Evolutionary conservation across 257 asterid species (phyloP).

Genomic region (Lavandula angustifolia): DNA sequence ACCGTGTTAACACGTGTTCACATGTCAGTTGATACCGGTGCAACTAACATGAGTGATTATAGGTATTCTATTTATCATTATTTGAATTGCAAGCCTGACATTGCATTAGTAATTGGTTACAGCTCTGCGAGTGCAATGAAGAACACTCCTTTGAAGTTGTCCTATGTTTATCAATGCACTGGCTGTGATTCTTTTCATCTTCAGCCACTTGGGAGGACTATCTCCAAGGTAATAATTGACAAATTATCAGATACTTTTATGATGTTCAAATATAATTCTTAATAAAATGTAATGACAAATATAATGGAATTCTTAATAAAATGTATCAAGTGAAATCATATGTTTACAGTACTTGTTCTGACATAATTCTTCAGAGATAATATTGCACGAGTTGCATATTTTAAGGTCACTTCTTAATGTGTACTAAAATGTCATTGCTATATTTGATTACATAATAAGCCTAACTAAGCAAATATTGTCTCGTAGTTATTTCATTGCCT

Average conservation of each 20-base stretch:
- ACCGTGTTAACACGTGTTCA: too few species aligned
- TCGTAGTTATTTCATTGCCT: too few species aligned
- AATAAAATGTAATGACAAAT: too few species aligned
- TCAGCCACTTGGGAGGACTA: conserved; percentile 85
- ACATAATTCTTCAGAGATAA: too few species aligned
- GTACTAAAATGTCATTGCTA: too few species aligned
- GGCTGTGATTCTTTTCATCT: conserved; percentile 98
- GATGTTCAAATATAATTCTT: background rate
- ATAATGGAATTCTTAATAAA: background rate
- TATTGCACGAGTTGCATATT: too few species aligned
- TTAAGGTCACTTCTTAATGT: too few species aligned
- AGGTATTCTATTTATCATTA: background rate
- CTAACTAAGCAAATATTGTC: too few species aligned
- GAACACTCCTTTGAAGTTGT: conserved; percentile 89
- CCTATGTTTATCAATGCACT: conserved; percentile 90
- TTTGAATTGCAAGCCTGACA: conserved; percentile 18
- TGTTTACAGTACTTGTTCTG: too few species aligned
- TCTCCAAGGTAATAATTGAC: conserved; percentile 59
- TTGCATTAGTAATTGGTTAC: conserved; percentile 38
- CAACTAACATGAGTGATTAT: background rate
- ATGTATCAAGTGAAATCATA: background rate
- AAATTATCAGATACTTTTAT: conserved; percentile 9
- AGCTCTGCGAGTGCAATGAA: conserved; percentile 97
- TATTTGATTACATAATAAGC: too few species aligned
- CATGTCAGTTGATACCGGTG: background rate